Evolutionary conservation across 352 stramenopile genomes (phyloP).

Genomic region (Globisporangium paddicum): DNA sequence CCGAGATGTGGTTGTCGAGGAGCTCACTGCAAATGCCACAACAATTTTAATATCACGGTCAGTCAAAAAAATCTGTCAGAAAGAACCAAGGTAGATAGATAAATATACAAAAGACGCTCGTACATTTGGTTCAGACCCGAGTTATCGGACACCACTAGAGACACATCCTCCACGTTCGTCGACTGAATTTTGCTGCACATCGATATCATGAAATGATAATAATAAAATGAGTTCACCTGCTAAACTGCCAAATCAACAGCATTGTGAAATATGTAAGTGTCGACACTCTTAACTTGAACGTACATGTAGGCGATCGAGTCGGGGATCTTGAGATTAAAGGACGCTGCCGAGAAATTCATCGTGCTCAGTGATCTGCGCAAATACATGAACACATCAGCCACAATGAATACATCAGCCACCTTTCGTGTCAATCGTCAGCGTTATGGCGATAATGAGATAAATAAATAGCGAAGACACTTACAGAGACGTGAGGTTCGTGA

Average conservation of each 20-base stretch:
- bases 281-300: neutral
- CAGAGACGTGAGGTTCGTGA: slow-evolving; percentile 9
- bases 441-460: no score
- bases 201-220: neutral
- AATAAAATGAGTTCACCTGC: neutral
- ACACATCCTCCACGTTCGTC: neutral
- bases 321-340: neutral
- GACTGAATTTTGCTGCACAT: neutral
- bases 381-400: neutral
- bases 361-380: slow-evolving; percentile 1
- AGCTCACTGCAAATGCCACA: slow-evolving; percentile 19
- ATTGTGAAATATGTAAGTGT: no score
- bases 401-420: no score
- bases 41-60: no score
- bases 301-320: neutral
- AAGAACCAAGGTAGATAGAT: neutral
- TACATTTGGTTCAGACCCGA: neutral
- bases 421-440: no score
- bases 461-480: neutral
- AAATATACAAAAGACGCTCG: neutral
- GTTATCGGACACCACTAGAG: neutral
- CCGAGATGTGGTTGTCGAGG: slow-evolving; percentile 12
- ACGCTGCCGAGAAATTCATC: neutral
- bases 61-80: neutral
- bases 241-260: no score